Evolutionary conservation across 2,329 filamentous ascomycete species (phyloP), one percentile per base, ranked within the genome.

Genomic region (Akanthomyces lecanii): DNA sequence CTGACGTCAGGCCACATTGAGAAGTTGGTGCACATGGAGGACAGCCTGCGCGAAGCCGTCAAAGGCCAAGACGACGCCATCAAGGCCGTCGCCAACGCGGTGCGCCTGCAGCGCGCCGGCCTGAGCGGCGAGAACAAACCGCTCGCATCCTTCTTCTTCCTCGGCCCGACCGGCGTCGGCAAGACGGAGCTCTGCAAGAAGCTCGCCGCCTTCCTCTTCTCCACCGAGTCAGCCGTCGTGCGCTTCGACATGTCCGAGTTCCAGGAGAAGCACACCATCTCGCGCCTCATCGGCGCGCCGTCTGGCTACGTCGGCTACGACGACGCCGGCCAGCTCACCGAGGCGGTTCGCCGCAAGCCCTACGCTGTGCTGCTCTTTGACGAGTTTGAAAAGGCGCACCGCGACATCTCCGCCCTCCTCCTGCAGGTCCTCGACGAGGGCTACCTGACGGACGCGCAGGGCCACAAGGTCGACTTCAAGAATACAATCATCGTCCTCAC

Each of bases 161-260:
- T 98, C 4, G 95, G 95, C 0, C 95, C 95, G 5, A 98, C 95
- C 0, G 95, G 95, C 72, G 94, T 97, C 21, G 95, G 95, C 63
- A 99, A 98, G 80, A 99, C 95, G 3, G 93, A 98, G 73, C 85
- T 98, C 1, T 97, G 93, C 82, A 98, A 98, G 81, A 94, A 96
- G 74, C 88, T 99, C 69, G 95, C 95, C 1, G 85, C 84, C 63
- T 98, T 97, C 78, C 81, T 99, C 44, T 99, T 98, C 77, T 95
- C 90, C 0, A 97, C 92, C 1, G 91, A 97, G 70, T 87, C 87
- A 33, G 94, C 95, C 3, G 92, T 99, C 30, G 86, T 97, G 40
- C 85, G 95, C 40, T 98, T 98, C 75, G 95, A 98, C 75, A 98
- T 98, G 95, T 91, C 88, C 69, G 95, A 99, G 72, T 98, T 97